Conservation (phyloP, 768 basidiomycete genomes). For the Lyophyllum semitale region DNA sequence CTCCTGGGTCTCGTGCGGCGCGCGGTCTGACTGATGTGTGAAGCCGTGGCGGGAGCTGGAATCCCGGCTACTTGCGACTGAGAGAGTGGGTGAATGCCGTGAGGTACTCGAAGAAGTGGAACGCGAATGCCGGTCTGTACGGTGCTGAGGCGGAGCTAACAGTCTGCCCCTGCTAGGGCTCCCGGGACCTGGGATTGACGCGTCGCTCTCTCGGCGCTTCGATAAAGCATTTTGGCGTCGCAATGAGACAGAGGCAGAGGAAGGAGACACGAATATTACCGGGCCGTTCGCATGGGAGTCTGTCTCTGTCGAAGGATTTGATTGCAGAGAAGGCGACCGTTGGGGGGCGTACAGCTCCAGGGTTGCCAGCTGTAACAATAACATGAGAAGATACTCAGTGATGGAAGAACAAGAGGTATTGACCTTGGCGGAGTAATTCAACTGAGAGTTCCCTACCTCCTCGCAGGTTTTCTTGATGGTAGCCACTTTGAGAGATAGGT, state of each 20-base stretch:
- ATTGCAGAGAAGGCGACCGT: background rate
- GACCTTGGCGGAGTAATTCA: slow-evolving; percentile 6
- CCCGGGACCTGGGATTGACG: background rate
- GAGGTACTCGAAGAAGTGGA: background rate
- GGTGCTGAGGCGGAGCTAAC: background rate
- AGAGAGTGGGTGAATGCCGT: background rate
- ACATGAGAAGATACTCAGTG: background rate
- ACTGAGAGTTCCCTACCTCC: background rate
- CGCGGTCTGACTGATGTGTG: background rate
- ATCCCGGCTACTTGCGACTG: background rate
- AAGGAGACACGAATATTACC: background rate
- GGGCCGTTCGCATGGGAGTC: background rate
- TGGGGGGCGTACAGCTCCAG: background rate
- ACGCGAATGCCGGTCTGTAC: background rate
- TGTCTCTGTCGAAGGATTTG: background rate
- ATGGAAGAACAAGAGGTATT: background rate
- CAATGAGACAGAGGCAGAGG: background rate
- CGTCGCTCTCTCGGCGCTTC: background rate
- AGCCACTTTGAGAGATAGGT: background rate
- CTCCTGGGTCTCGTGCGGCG: background rate
- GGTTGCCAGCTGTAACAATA: background rate
- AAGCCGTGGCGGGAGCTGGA: background rate
- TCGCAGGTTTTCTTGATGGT: slow-evolving; percentile 1
- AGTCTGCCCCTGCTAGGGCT: background rate
- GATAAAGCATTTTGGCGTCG: background rate